A percentile compares a stretch with the other conserved stretches of the same genome.
These are phyloP conservation scores for Puccinia polysora DNA, from an alignment of 1,284 basidiomycete species.

Conservation along the genomic window DNA sequence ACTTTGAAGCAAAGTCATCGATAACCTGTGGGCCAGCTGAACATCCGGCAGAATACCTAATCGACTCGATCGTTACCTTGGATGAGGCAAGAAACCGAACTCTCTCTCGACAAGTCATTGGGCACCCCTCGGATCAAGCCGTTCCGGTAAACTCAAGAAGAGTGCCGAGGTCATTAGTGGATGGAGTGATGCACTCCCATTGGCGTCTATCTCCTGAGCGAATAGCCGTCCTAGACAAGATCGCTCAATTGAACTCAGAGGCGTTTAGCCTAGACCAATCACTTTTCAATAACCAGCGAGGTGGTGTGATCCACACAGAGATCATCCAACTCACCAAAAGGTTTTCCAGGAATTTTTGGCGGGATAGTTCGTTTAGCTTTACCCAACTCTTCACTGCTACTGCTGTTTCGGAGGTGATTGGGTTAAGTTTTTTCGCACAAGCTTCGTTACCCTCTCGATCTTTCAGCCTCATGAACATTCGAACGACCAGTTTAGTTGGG, in stretches of 20 bases:
- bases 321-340: constrained; percentile 31
- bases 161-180: neutral
- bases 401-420: constrained; percentile 20
- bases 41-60: constrained; percentile 43
- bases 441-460: constrained; percentile 5
- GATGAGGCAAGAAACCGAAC: neutral
- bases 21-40: neutral
- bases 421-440: constrained; percentile 35
- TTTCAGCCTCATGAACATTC: neutral
- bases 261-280: constrained; percentile 18
- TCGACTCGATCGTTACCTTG: constrained; percentile 8
- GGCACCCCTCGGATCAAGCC: neutral
- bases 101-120: neutral
- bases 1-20: constrained; percentile 28
- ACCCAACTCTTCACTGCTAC: constrained; percentile 36
- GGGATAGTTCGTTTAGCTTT: constrained; percentile 40
- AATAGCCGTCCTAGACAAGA: neutral
- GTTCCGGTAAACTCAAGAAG: neutral
- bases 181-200: neutral
- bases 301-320: constrained; percentile 11
- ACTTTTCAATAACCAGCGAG: constrained; percentile 26
- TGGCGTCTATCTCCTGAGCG: constrained; percentile 23
- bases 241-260: constrained; percentile 23
- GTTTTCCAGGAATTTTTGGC: constrained; percentile 40
- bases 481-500: constrained; percentile 19